Evolutionary conservation across 768 basidiomycete species (phyloP), one percentile per base, ranked within the genome.

Genomic region (Suillus weaverae): DNA sequence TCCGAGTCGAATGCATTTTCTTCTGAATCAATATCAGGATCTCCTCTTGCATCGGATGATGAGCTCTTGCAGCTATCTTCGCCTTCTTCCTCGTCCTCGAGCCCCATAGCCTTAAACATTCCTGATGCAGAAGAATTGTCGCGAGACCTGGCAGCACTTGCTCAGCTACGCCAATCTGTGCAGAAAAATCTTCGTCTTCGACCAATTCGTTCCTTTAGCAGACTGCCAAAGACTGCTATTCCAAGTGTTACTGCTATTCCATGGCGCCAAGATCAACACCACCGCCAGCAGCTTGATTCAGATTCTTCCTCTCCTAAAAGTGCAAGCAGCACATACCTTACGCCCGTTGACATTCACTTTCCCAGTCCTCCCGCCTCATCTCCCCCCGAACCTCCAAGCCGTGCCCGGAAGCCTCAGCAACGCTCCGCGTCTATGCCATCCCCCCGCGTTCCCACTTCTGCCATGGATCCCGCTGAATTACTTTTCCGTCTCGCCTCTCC

Each of bases 121-220:
- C 69, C 30, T 62, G 74, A 73, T 62, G 66, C 71, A 5, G 90
- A 88, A 69, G 90, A 92, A 67, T 78, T 94, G 62, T 82, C 85
- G 18, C 85, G 85, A 67, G 90, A 89, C 65, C 81, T 94, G 44
- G 86, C 83, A 14, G 84, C 83, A 62, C 85, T 94, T 44, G 88
- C 90, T 64, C 78, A 84, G 69, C 82, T 94, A 9, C 85, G 92
- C 39, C 82, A 84, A 68, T 90, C 80, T 69, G 89, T 94, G 3
- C 86, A 89, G 76, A 83, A 86, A 76, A 94, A 94, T 69, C 83
- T 94, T 43, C 87, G 86, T 64, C 81, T 94, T 41, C 84, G 92
- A 26, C 92, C 93, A 35, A 89, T 94, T 63, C 85, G 86, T 59
- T 88, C 89, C 30, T 79, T 81, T 43, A 78, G 81, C 53, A 72